Base-by-base conservation (phyloP, 768 basidiomycete genomes). In the Crassisporium funariophilum region DNA sequence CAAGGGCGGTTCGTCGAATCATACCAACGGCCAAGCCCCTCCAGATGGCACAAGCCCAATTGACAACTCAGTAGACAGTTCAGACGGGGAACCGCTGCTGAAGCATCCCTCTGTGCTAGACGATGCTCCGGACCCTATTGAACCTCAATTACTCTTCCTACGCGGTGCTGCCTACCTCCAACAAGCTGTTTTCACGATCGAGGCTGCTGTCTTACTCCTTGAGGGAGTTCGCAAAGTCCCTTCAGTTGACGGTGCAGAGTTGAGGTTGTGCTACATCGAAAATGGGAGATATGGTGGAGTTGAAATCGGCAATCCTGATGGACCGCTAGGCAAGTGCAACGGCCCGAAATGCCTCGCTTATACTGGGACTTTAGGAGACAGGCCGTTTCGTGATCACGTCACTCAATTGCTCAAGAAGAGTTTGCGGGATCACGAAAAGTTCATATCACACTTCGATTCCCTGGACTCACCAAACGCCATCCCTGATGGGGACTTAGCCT, bases 121-220 rank as follows among this genome's bases (percentile, higher is more conserved):
- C 4, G 83, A 86, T 52, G 86, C 89, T 9, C 91, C 92, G 0
- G 88, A 92, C 47, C 89, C 93, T 27, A 82, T 94, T 45, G 92
- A 95, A 60, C 84, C 83, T 0, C 92, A 94, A 58, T 70, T 89
- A 17, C 67, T 91, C 22, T 95, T 95, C 69, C 72, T 91, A 21
- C 84, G 92, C 36, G 92, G 87, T 2, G 84, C 89, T 3, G 83
- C 91, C 2, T 86, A 89, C 65, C 75, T 94, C 2, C 89, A 91
- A 54, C 84, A 91, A 21, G 88, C 88, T 0, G 70, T 91, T 4
- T 73, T 75, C 60, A 68, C 90, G 21, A 85, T 94, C 52, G 92
- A 95, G 64, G 69, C 74, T 22, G 81, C 82, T 1, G 77, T 91
- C 4, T 67, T 94, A 50, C 69, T 76, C 47, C 70, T 93, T 19